phyloP scores from a whole-genome alignment of 1,284 basidiomycete species.

The Sutorius eximius region DNA sequence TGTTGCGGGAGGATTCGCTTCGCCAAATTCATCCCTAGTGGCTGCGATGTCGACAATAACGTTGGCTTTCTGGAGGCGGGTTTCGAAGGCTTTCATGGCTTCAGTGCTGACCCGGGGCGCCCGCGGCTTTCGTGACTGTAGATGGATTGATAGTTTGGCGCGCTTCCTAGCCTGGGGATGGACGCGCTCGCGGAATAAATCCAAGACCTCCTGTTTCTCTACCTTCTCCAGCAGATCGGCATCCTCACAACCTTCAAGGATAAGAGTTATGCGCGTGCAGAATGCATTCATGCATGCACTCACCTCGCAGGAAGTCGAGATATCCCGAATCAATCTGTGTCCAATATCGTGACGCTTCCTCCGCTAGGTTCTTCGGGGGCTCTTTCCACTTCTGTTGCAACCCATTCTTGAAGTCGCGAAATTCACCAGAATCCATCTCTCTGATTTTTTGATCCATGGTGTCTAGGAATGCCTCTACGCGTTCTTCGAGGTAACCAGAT shows the following conservation, averaged over 20 bases:
- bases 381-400: conserved; percentile 67
- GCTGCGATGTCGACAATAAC: conserved; percentile 54
- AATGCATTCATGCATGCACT: conserved; percentile 31
- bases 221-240: conserved; percentile 38
- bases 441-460: conserved; percentile 62
- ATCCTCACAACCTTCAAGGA: conserved; percentile 22
- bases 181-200: conserved; percentile 70
- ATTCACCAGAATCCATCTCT: conserved; percentile 61
- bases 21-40: conserved; percentile 46
- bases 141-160: conserved; percentile 81
- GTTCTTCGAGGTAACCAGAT: conserved; percentile 82
- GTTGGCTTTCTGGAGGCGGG: conserved; percentile 50
- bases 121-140: conserved; percentile 66
- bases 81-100: conserved; percentile 66
- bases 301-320: conserved; percentile 66
- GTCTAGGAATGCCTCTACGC: conserved; percentile 86
- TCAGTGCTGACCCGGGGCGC: conserved; percentile 62
- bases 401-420: conserved; percentile 62
- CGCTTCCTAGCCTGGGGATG: conserved; percentile 71
- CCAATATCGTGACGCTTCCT: conserved; percentile 70
- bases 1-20: conserved; percentile 46
- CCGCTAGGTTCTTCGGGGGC: conserved; percentile 70
- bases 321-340: conserved; percentile 68
- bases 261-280: neutral
- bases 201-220: conserved; percentile 78